Base-by-base conservation (phyloP, 192 early-diverging fungal species). In the Coemansia sp. region DNA sequence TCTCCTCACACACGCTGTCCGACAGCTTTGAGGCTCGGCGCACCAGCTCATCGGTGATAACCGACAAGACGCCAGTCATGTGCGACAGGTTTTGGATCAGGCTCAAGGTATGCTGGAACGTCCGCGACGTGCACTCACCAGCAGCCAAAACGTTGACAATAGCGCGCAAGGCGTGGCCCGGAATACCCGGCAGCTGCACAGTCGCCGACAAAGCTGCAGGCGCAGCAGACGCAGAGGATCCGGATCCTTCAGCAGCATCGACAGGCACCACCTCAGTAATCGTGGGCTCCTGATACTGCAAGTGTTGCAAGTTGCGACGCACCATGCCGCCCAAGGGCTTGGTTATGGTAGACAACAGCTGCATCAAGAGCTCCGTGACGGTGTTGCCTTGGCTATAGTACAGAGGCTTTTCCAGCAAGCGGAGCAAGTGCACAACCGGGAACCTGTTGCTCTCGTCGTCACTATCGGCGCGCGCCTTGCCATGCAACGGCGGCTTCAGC, bases 101-200 rank as follows among this genome's bases (percentile, higher is more conserved):
- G 38, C 89, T 86, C 7, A 97, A 83, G 3, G 94, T 95, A 69
- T 90, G 93, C 82, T 96, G 94, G 89, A 98, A 99, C 2, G 94
- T 99, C 63, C 90, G 91, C 68, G 90, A 89, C 20, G 97, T 92
- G 69, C 93, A 94, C 74, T 94, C 95, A 22, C 92, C 94, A 16
- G 87, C 88, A 22, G 92, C 95, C 35, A 99, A 77, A 0, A 97
- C 94, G 61, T 96, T 91, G 34, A 99, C 93, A 27, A 99, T 89
- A 3, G 90, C 75, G 12, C 89, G 88, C n/a, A 96, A 67, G 59
- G 90, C 92, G 38, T 90, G 84, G 4, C 91, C 89, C 12, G 95
- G 97, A 47, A 97, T 91, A 1, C 79, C 82, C 13, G 95, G 94
- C 35, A 91, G 85, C 65, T 89, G 89, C 15, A 89, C 79, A 15